Base-by-base conservation (phyloP, 2,329 filamentous ascomycete species). In the Sporothrix pallida region DNA sequence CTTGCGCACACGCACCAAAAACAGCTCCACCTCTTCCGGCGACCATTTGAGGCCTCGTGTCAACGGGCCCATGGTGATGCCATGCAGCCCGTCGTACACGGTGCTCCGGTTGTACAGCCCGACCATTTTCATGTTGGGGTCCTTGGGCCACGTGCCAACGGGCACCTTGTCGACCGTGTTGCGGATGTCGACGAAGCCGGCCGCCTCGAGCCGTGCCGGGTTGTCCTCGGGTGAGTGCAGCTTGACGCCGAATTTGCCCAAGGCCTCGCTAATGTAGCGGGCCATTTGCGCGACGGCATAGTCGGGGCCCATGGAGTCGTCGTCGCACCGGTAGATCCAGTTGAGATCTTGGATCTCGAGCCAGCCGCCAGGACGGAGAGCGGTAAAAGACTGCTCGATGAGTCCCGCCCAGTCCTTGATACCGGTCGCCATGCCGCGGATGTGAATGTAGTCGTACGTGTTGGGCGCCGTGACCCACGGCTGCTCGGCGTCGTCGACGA, bases 401-500 rank as follows among this genome's bases (percentile, higher is more conserved):
- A 85, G 78, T 13, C 77, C 77, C 1, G 81, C 81, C 70, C 82
- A 80, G 78, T 90, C 83, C 67, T 83, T 85, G 65, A 90, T 83
- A 1, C 84, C 84, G 79, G 85, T 84, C 15, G 87, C 85, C 1
- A 87, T 86, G 73, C 87, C 85, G 3, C 89, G 83, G 20, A 86
- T 84, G 78, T 91, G 89, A 13, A 90, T 84, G 75, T 88, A 89
- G 77, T 91, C 88, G 75, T 88, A 90, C 13, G 67, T 60, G 72
- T 85, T 81, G 6, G 83, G 79, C 65, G 86, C 87, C 72, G 86
- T 83, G 72, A 86, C 83, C n/a, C 85, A 86, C 87, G 79, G 78
- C 70, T 83, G 84, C 78, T 90, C 88, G 26, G 87, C 83, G 74
- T 77, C 75, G 71, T 76, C 76, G 60, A 76, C 75, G 6, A 74